Base-by-base conservation (phyloP, 192 early-diverging fungal species). In the Phycomyces nitens region DNA sequence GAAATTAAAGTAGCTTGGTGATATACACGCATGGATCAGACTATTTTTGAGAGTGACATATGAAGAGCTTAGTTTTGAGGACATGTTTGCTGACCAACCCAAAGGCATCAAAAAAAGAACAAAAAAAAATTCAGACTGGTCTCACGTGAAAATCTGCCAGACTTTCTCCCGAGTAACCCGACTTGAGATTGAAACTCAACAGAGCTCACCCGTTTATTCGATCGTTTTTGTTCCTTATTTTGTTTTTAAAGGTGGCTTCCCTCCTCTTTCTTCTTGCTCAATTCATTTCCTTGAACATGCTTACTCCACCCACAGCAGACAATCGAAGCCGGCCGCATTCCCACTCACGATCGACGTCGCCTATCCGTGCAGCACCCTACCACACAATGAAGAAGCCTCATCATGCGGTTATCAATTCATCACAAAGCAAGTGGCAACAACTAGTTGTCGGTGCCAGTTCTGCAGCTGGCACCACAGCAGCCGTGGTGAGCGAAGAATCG, bases 401-500 rank as follows among this genome's bases (percentile, higher is more conserved):
- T 26, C 44, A 58, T 52, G 55, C 24, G 14, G 27, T 47, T 39
- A 21, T 61, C 24, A 16, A 50, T 61, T 53, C 21, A 20, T 53
- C 21, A 41, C 57, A 58, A 47, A 60, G 70, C 23, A 34, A 84
- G 27, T 89, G 87, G 89, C 69, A 77, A 20, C 82, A 83, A 56
- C 64, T 87, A 10, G 81, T 89, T 16, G 82, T 82, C 4, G 80
- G 78, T 16, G 82, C 84, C 5, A 81, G 83, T 3, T 60, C 82
- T 7, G 82, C 80, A 12, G 84, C 84, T 1, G 84, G 84, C 43
- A 71, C 88, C 5, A 86, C 89, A 3, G 90, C 88, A 4, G 82
- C 92, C 59, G 88, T 91, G 5, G 83, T 94, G 24, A 90, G 89
- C 61, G 93, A 95, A 61, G 94, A 97, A 70, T 89, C 90, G 55